These are phyloP conservation scores for Ophiostoma quercus DNA, from an alignment of 2,329 filamentous ascomycete genomes.

Conservation along the genomic window DNA sequence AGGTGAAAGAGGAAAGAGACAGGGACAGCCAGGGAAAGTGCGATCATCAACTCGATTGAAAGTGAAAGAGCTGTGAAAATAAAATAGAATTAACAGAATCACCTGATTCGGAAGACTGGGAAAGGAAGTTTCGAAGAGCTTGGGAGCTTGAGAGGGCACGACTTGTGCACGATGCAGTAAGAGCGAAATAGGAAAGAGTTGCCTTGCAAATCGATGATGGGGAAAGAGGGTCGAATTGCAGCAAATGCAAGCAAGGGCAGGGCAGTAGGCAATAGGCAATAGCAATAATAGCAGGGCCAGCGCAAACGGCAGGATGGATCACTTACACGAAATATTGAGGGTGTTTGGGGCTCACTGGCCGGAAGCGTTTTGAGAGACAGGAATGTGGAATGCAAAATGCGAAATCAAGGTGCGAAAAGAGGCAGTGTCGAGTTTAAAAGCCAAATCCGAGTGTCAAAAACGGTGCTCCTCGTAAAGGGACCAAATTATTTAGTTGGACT, in stretches of 20 bases:
- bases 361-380: not conserved
- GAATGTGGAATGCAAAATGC: not conserved
- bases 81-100: not conserved
- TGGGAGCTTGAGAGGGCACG: not conserved
- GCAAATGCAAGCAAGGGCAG: not conserved
- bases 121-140: too few species aligned
- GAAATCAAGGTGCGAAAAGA: not conserved
- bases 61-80: not conserved
- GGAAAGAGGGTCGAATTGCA: not conserved
- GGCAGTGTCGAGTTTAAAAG: not conserved
- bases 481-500: too few species aligned
- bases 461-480: too few species aligned
- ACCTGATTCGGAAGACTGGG: not conserved
- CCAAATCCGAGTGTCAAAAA: too few species aligned
- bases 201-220: not conserved
- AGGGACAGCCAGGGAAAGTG: not conserved
- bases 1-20: not conserved
- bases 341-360: not conserved
- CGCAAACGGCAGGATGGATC: not conserved
- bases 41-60: not conserved
- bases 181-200: not conserved
- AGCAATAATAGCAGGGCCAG: not conserved
- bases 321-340: not conserved
- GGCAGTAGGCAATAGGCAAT: not conserved
- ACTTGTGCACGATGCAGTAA: not conserved